Evolutionary conservation across 805 yeast genomes (phyloP), one percentile per base, ranked within the genome.

Genomic region (Candida patagonica): DNA sequence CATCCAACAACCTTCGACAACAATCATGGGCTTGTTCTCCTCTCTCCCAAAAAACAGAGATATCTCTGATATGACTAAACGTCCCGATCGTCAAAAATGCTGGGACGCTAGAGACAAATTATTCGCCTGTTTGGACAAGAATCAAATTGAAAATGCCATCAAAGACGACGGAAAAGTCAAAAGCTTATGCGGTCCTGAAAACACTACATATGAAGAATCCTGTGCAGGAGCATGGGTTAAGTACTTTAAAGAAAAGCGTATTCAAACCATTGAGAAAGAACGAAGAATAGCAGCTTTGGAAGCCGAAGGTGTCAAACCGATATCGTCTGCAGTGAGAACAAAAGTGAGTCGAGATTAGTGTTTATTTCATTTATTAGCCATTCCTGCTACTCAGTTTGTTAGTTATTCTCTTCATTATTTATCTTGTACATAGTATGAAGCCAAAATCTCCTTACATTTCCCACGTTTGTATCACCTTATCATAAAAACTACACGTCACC

Each of bases 401-500:
- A n/a, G n/a, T n/a, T n/a, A n/a, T n/a, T n/a, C n/a, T n/a, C 13
- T 29, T 29, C 15, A 9, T 29, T 13, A 8, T 8, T 29, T 29
- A 29, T 29, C 8, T 10, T 29, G 32, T 29, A 29, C 32, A 29
- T 29, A 29, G 10, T 10, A 10, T 10, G 9, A 13, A 10, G 15
- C 21, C 15, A 39, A 34, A 31, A 37, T 30, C 10, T 15, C 24
- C 7, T 34, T 13, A 34, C 6, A 21, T 16, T 5, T 30, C 41
- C 97, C 97, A 89, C 23, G 70, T 57, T 47, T 88, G 95, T 2
- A 89, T 70, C 15, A 82, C 74, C 40, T 74, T 73, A 58, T 89
- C 98, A 62, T 89, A 89, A 58, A 89, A 89, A 41, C 96, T 86
- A 57, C 96, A 89, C 1, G 96, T 87, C 2, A 75, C 80, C 6